A percentile compares a stretch with the other conserved stretches of the same genome.
Conservation (phyloP, 1,284 basidiomycete species). For the Cystobasidium slooffiae region DNA sequence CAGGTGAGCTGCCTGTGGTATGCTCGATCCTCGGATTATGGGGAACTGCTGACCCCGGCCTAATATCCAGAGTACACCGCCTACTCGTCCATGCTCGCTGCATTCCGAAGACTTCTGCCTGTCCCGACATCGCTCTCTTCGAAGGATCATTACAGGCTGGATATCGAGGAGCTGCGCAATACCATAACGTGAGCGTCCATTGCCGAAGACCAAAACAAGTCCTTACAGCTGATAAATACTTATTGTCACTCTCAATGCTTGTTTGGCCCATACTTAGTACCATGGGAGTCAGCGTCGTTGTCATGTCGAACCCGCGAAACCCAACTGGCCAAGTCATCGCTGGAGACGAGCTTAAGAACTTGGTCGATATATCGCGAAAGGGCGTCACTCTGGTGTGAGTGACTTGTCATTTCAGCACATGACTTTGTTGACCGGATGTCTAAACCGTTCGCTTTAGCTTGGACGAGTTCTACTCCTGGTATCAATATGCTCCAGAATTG, state of each 20-base stretch:
- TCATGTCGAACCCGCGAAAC: constrained; percentile 89
- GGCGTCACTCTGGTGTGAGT: constrained; percentile 70
- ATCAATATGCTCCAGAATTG: constrained; percentile 78
- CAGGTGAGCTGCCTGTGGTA: constrained; percentile 6
- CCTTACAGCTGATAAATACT: background rate
- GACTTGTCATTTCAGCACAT: background rate
- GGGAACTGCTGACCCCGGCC: constrained; percentile 46
- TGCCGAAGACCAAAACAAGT: no score
- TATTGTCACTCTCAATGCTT: constrained; percentile 5
- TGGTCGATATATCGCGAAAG: constrained; percentile 72
- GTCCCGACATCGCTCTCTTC: constrained; percentile 69
- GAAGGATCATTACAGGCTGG: constrained; percentile 69
- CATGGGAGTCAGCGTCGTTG: constrained; percentile 81
- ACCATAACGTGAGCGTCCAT: constrained; percentile 48
- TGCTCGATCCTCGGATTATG: background rate
- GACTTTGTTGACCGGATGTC: background rate
- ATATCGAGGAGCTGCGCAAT: constrained; percentile 65
- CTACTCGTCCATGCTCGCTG: constrained; percentile 71
- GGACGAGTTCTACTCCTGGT: constrained; percentile 83
- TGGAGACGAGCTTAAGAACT: constrained; percentile 76
- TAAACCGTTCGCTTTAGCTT: background rate
- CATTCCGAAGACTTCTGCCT: constrained; percentile 85
- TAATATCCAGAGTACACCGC: constrained; percentile 75
- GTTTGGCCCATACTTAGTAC: constrained; percentile 53
- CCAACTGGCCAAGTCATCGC: constrained; percentile 80